Evolutionary conservation across 352 stramenopile genomes (phyloP).

Genomic region (Elongisporangium senticosum): DNA sequence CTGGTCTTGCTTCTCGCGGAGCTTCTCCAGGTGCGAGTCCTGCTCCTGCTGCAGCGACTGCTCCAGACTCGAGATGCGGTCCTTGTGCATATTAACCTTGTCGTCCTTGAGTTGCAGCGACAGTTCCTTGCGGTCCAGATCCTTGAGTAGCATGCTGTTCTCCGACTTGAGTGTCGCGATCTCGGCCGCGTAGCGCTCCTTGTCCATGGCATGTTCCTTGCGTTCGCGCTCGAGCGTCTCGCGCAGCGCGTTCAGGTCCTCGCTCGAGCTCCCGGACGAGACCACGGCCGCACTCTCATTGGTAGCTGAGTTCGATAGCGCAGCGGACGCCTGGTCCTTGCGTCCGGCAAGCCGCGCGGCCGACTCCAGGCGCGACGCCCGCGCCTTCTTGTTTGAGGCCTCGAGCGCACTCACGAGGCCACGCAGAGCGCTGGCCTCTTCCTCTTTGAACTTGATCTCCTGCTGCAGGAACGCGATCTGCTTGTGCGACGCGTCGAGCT

Average conservation of each 20-base stretch:
- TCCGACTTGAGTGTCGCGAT: conserved; percentile 61
- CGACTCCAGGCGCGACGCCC: conserved; percentile 56
- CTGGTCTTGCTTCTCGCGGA: conserved; percentile 70
- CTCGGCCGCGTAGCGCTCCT: conserved; percentile 39
- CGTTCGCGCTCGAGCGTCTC: conserved; percentile 38
- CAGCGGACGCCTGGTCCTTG: conserved; percentile 17
- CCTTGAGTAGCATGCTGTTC: conserved; percentile 68
- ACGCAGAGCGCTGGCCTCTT: conserved; percentile 66
- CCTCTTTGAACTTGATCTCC: conserved; percentile 83
- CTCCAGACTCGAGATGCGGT: conserved; percentile 54
- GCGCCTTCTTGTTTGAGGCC: conserved; percentile 75
- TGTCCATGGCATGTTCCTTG: conserved; percentile 30
- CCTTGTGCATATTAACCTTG: conserved; percentile 55
- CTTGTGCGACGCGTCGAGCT: conserved; percentile 79
- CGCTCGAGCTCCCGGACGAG: conserved; percentile 4
- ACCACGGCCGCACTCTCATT: conserved; percentile 13
- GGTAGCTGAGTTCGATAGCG: conserved; percentile 17
- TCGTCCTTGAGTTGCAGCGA: conserved; percentile 63
- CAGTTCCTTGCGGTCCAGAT: conserved; percentile 64
- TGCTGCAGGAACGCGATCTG: conserved; percentile 81
- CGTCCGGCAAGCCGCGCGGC: conserved; percentile 23
- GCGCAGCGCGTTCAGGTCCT: conserved; percentile 2
- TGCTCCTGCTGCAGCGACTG: conserved; percentile 54
- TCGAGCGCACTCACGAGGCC: conserved; percentile 72
- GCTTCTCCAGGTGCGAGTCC: conserved; percentile 48